Evolutionary conservation across 108 stramenopile genomes (phyloP), one percentile per base, ranked within the genome.

Genomic region (Epipyxis sp.): DNA sequence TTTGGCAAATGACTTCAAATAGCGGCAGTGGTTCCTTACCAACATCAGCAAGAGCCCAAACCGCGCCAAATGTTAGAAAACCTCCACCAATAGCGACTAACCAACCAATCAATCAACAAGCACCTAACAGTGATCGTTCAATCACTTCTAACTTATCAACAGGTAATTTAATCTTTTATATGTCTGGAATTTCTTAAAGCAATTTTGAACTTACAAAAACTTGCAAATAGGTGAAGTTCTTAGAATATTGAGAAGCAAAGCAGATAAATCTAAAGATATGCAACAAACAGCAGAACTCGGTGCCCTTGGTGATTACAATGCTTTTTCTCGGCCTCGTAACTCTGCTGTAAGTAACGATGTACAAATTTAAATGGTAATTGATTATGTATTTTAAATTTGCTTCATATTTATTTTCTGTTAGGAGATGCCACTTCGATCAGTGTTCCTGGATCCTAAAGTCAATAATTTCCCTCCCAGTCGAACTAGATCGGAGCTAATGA

Each of bases 401-500:
- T n/a, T n/a, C n/a, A n/a, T n/a, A n/a, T n/a, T n/a, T 20, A 13
- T 20, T 20, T 50, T 20, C 46, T 20, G 20, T 50, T 20, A 50
- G 46, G 20, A 6, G n/a, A 32, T 32, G 3, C 71, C 71, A 37
- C 20, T 54, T 16, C 44, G 71, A 27, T 74, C 71, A 29, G 71
- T 37, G 6, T 74, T 74, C 6, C 34, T 74, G 6, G 71, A 74
- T 42, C 71, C 71, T 34, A 32, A 74, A 57, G 35, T 34, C 10
- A 74, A 74, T 42, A 74, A 74, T 42, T 74, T 74, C 25, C 46
- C 71, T 29, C 37, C 10, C 41, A 42, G 32, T 27, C 3, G 50
- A 42, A 74, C 71, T 13, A 13, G 71, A 35, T 43, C 71, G 3
- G 71, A 74, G 50, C 34, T 74, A 42, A 54, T 74, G 71, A 74